Conservation (phyloP, 2,329 filamentous ascomycete species). For the Botryosphaeria dothidea region DNA sequence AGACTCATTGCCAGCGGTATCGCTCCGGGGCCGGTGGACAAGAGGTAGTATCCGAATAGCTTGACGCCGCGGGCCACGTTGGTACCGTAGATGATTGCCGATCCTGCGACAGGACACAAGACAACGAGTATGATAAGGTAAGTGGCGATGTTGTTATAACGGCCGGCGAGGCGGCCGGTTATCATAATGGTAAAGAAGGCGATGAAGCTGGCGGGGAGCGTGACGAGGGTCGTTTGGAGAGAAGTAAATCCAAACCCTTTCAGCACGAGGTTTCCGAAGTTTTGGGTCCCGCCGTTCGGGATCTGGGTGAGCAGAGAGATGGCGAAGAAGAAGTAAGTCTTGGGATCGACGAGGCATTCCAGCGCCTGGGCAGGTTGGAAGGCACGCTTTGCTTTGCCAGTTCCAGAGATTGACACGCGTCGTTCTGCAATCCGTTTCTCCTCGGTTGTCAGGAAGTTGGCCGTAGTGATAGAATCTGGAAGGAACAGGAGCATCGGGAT, state of each 20-base stretch:
- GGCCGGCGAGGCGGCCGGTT: conserved; percentile 8
- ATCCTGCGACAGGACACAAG: conserved; percentile 5
- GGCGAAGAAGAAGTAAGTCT: conserved; percentile 24
- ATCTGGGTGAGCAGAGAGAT: conserved; percentile 18
- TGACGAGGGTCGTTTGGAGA: conserved; percentile 20
- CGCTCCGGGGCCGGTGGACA: conserved; percentile 7
- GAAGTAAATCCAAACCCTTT: conserved; percentile 22
- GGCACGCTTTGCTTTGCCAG: conserved; percentile 65
- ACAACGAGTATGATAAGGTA: conserved; percentile 9
- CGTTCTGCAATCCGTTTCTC: conserved; percentile 27
- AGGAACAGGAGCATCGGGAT: conserved; percentile 41
- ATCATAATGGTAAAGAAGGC: conserved; percentile 21
- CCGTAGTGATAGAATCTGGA: conserved; percentile 40
- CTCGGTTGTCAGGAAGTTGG: conserved; percentile 22
- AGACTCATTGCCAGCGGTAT: conserved; percentile 17
- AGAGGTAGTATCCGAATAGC: conserved; percentile 17
- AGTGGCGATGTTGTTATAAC: conserved; percentile 1
- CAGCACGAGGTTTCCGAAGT: conserved; percentile 23
- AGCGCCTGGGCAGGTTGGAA: conserved; percentile 70
- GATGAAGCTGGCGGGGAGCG: conserved; percentile 26
- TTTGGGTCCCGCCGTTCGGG: conserved; percentile 22
- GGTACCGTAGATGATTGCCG: conserved; percentile 13
- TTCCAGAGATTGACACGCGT: conserved; percentile 27
- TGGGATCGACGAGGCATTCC: conserved; percentile 28
- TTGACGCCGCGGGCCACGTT: conserved; percentile 13